Evolutionary conservation across 2,329 filamentous ascomycete genomes (phyloP), one percentile per base, ranked within the genome.

Genomic region (Colletotrichum ledebouriae): DNA sequence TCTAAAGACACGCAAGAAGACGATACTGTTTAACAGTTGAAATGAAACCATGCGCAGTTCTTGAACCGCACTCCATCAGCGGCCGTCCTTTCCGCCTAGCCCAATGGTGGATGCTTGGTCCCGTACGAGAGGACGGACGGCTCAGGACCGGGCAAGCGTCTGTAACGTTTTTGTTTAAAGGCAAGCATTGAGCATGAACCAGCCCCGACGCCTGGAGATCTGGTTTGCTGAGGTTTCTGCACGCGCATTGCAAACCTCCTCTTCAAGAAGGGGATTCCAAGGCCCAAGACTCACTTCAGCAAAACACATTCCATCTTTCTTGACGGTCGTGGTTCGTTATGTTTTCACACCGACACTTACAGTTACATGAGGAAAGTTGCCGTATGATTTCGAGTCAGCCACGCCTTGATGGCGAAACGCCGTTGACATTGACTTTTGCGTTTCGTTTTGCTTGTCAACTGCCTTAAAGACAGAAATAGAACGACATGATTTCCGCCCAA

Each of bases 261-360:
- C 2, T n/a, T 22, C n/a, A 6, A 22, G 22, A 22, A 22, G 22
- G 22, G 22, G 22, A 22, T 22, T 22, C 22, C 22, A 22, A 15
- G 29, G 47, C 3, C 12, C 20, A 22, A 37, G 13, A 7, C 12
- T 49, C 29, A 1, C 50, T 17, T 50, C 44, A n/a, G 11, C 15
- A 44, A 13, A 57, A 29, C 50, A 20, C 15, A 17, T 57, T 6
- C 20, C 37, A 22, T 41, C 53, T 29, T 25, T 17, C 4, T 39
- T 39, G 52, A 25, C 17, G 15, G 25, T 41, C 2, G 22, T 41
- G 41, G 42, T 34, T 65, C 46, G 25, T 17, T n/a, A 10, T 37
- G 37, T 57, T 49, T 46, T 49, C 44, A 56, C 66, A 60, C 66
- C 55, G 62, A 69, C 61, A 56, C 56, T 69, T 17, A 17, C 17